A percentile compares a stretch with the other conserved stretches of the same genome.
Conservation (phyloP, 2,329 filamentous ascomycete species). For the Phyllosticta citrichinensis region DNA sequence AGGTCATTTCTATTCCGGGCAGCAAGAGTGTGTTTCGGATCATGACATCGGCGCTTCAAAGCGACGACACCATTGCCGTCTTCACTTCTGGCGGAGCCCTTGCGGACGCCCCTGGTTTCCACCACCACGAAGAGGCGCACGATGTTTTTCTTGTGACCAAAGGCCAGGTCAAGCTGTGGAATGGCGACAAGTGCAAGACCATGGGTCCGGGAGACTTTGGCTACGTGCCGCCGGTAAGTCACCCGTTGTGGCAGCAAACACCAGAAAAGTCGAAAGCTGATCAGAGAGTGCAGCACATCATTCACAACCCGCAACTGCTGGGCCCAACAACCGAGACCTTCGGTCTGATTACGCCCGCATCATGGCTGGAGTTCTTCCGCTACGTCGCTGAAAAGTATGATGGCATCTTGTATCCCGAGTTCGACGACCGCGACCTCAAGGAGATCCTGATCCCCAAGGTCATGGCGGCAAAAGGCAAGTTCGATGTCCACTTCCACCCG, state of each 20-base stretch:
- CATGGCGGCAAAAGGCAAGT: slow-evolving; percentile 44
- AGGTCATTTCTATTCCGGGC: slow-evolving; percentile 39
- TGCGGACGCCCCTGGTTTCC: slow-evolving; percentile 39
- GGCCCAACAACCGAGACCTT: slow-evolving; percentile 46
- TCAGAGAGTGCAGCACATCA: slow-evolving; percentile 27
- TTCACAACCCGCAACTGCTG: slow-evolving; percentile 47
- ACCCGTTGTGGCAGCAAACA: background rate
- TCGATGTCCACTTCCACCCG: slow-evolving; percentile 45
- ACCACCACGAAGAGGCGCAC: slow-evolving; percentile 44
- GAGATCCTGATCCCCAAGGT: slow-evolving; percentile 44
- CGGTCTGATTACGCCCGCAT: slow-evolving; percentile 46
- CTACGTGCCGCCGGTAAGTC: slow-evolving; percentile 44
- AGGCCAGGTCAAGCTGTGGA: slow-evolving; percentile 47
- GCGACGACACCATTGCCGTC: slow-evolving; percentile 38
- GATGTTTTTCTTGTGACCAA: slow-evolving; percentile 47
- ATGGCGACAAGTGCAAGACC: slow-evolving; percentile 45
- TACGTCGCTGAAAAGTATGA: slow-evolving; percentile 44
- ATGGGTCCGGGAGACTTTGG: slow-evolving; percentile 49
- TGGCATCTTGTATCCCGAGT: slow-evolving; percentile 41
- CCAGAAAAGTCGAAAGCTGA: background rate
- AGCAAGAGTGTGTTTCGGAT: slow-evolving; percentile 43
- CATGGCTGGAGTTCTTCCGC: slow-evolving; percentile 53
- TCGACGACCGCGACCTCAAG: slow-evolving; percentile 43
- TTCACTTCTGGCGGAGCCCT: slow-evolving; percentile 38
- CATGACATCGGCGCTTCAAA: slow-evolving; percentile 40